Conservation (phyloP, 2,329 filamentous ascomycete species). For the Pestalotiopsis sp. region DNA sequence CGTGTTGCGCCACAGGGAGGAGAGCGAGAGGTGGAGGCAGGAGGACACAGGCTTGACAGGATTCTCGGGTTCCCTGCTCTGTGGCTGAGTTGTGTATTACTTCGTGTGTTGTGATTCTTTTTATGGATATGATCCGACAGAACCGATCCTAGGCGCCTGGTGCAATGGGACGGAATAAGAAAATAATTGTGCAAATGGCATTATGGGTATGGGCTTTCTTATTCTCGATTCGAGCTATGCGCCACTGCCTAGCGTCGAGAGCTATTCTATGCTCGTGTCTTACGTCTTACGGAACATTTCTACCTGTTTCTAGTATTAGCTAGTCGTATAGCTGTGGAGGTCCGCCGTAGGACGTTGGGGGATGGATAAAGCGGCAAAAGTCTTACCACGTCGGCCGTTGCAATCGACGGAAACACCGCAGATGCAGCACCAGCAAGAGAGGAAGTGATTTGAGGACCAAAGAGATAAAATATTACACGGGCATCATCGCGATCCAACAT, state of each 20-base stretch:
- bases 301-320: background rate
- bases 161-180: background rate
- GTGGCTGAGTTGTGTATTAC: background rate
- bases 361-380: background rate
- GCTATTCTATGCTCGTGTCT: background rate
- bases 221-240: background rate
- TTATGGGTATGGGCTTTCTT: background rate
- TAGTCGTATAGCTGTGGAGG: background rate
- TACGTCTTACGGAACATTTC: background rate
- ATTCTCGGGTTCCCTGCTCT: background rate
- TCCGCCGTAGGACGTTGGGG: background rate
- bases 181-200: background rate
- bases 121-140: background rate
- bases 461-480: no score
- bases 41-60: background rate
- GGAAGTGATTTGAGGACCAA: no score
- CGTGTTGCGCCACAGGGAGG: background rate
- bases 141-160: background rate
- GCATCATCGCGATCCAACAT: no score
- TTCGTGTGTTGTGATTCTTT: background rate
- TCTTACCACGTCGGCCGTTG: background rate
- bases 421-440: no score
- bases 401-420: no score
- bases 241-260: background rate
- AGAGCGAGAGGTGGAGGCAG: background rate